These are phyloP conservation scores for Yarrowia sp. DNA, from an alignment of 805 yeast species.

Conservation along the genomic window DNA sequence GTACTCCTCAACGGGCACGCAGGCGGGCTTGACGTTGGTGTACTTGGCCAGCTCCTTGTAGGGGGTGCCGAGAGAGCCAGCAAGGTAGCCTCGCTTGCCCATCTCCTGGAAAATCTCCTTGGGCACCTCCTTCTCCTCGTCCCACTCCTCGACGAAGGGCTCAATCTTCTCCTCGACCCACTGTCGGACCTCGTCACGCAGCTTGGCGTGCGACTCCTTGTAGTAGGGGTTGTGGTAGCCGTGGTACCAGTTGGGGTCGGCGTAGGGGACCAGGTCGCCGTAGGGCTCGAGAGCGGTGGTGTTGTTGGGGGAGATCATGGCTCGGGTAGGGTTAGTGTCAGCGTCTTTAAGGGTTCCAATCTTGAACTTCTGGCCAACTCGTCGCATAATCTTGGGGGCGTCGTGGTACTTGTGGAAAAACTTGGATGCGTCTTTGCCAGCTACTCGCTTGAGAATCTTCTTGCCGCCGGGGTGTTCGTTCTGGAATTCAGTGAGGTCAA, in stretches of 20 bases:
- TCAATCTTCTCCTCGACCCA: slow-evolving; percentile 52
- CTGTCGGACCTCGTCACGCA: slow-evolving; percentile 52
- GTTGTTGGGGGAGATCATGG: slow-evolving; percentile 40
- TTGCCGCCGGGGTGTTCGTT: slow-evolving; percentile 83
- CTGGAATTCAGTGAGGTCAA: slow-evolving; percentile 73
- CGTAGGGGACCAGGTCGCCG: slow-evolving; percentile 51
- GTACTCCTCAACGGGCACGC: slow-evolving; percentile 52
- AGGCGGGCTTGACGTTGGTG: slow-evolving; percentile 49
- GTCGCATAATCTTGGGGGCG: slow-evolving; percentile 50
- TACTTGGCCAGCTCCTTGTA: slow-evolving; percentile 50
- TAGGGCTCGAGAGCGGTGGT: slow-evolving; percentile 42
- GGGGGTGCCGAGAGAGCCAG: slow-evolving; percentile 52
- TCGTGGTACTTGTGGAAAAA: slow-evolving; percentile 62
- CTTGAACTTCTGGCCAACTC: slow-evolving; percentile 48
- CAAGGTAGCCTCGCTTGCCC: slow-evolving; percentile 53
- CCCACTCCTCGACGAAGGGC: slow-evolving; percentile 56
- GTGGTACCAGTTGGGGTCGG: slow-evolving; percentile 54
- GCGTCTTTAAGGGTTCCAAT: slow-evolving; percentile 46
- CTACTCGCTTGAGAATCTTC: slow-evolving; percentile 78
- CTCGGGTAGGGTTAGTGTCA: slow-evolving; percentile 42
- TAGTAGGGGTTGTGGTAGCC: slow-evolving; percentile 52
- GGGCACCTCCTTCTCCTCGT: slow-evolving; percentile 51
- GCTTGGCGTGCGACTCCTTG: slow-evolving; percentile 53
- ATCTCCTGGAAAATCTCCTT: slow-evolving; percentile 49
- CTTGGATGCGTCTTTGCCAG: slow-evolving; percentile 77